Evolutionary conservation across 352 stramenopile genomes (phyloP), one percentile per base, ranked within the genome.

Genomic region (Phytophthora aleatoria): DNA sequence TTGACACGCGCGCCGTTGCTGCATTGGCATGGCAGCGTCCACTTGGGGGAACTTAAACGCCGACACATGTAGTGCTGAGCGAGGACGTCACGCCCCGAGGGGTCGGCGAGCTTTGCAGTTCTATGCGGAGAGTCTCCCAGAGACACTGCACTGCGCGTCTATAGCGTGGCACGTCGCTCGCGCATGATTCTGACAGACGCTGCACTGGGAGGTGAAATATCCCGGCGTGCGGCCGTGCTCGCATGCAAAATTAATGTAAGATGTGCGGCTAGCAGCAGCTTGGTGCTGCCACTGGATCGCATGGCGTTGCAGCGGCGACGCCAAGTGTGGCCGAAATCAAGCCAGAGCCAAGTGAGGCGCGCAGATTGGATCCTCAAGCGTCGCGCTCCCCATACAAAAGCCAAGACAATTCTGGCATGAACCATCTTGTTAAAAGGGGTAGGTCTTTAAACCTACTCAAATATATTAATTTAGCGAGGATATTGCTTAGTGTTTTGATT

Each of bases 361-460:
- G 3, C 0, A 1, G 31, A 67, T 68, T 68, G 60, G 53, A 67
- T 67, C 60, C 52, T 61, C 43, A 68, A 68, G 33, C 61, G 61
- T 35, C 61, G 52, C 52, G 52, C 35, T 16, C 1, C 16, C 1
- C 10, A 16, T 61, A 47, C 50, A 56, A 61, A 44, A 43, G 15
- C 3, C 59, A 55, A 67, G 50, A 31, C 9, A 43, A 55, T 41
- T 24, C 13, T 35, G 16, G 20, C 16, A 24, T 9, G 24, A 44
- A 55, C 24, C 12, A 52, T 61, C 28, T 47, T 63, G 56, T 63
- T 13, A 63, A 49, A 62, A 38, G 44, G 35, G 45, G 0, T 50
- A 24, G 51, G 26, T 20, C 11, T 20, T 20, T 20, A 20, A 20
- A 20, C 20, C 20, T 20, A 0, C 20, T 20, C 20, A 20, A 20